Percentiles rank a stretch among this genome's conserved stretches.
These are phyloP conservation scores for Salvia miltiorrhiza DNA, from an alignment of 257 asterid genomes.

Conservation along the genomic window DNA sequence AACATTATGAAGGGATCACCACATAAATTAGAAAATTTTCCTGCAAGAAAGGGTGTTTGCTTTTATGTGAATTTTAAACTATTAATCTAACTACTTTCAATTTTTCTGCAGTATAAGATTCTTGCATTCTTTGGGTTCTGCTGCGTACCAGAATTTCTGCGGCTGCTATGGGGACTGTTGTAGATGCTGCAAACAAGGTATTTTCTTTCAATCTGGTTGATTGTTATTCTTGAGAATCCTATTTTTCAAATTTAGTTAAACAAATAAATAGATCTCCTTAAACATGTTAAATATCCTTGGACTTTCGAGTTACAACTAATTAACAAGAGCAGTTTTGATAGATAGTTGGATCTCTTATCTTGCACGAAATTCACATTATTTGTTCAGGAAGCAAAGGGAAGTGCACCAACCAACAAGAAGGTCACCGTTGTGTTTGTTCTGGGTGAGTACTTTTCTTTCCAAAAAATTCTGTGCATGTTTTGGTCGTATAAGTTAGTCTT, in stretches of 20 bases:
- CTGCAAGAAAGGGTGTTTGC: neutral
- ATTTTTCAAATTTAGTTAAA: neutral
- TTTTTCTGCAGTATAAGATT: neutral
- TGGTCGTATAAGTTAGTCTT: neutral
- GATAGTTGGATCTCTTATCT: neutral
- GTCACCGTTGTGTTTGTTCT: conserved; percentile 67
- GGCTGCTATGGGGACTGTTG: conserved; percentile 54
- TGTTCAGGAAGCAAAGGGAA: conserved; percentile 55
- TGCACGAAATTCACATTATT: neutral
- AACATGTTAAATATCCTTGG: neutral
- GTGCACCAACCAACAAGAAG: conserved; percentile 35
- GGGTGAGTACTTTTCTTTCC: conserved; percentile 45
- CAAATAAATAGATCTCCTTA: neutral
- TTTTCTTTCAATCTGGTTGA: conserved; percentile 3
- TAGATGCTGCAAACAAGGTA: conserved; percentile 60
- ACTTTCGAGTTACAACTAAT: neutral
- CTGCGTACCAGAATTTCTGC: neutral
- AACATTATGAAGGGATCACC: neutral
- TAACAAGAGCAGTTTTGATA: neutral
- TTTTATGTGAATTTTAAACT: conserved; percentile 1
- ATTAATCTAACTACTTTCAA: neutral
- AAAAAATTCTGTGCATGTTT: neutral
- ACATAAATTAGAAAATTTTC: neutral
- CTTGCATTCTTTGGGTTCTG: neutral
- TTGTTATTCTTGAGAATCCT: neutral